Percentiles rank a stretch among this genome's conserved stretches.
These are phyloP conservation scores for Arabidopsis arenosa DNA, from an alignment of 345 rosid genomes.

Conservation along the genomic window DNA sequence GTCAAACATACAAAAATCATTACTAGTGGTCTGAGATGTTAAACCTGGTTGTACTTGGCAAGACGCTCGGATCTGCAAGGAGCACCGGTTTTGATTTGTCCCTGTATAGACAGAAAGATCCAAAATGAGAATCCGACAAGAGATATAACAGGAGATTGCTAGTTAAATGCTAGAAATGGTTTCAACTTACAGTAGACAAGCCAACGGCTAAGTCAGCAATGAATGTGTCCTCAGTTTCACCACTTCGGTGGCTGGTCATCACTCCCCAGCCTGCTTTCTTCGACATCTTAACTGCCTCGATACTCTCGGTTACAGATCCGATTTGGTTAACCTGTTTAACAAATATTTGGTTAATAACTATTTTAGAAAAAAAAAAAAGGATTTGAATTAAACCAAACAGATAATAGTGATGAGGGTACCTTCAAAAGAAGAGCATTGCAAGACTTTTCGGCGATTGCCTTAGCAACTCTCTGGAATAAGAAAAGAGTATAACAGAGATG, in stretches of 20 bases:
- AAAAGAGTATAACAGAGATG: conserved; percentile 9
- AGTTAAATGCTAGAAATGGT: neutral
- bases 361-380: too few species aligned
- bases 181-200: conserved; percentile 72
- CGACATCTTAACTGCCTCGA: conserved; percentile 97
- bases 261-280: conserved; percentile 99
- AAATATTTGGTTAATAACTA: neutral
- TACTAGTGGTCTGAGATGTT: conserved; percentile 6
- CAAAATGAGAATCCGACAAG: neutral
- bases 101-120: conserved; percentile 51
- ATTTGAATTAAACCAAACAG: neutral
- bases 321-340: conserved; percentile 88
- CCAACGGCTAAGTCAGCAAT: conserved; percentile 96
- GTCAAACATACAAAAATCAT: neutral
- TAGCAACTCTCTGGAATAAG: conserved; percentile 75
- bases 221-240: conserved; percentile 98
- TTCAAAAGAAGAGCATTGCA: conserved; percentile 98
- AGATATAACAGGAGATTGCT: neutral
- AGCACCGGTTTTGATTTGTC: conserved; percentile 97
- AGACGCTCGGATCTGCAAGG: conserved; percentile 99
- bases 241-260: conserved; percentile 98
- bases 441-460: conserved; percentile 81
- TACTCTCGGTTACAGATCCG: conserved; percentile 95
- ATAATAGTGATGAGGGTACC: conserved; percentile 48
- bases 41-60: conserved; percentile 94